These are phyloP conservation scores for Huntiella omanensis DNA, from an alignment of 2,329 filamentous ascomycete species.

Conservation along the genomic window DNA sequence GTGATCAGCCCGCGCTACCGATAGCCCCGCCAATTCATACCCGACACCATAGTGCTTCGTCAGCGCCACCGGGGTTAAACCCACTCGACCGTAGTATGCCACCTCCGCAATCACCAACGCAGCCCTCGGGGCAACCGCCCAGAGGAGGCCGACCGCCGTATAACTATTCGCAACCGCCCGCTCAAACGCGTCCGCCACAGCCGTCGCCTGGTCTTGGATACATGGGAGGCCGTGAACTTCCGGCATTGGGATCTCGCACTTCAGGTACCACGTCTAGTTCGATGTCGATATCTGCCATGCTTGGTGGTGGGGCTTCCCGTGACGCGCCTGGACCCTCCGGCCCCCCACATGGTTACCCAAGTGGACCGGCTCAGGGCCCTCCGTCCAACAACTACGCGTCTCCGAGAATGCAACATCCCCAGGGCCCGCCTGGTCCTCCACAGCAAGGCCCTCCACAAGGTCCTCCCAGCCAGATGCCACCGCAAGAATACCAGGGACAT, in stretches of 20 bases:
- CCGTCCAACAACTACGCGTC: constrained; percentile 33
- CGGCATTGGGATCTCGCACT: constrained; percentile 30
- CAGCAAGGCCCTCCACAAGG: not conserved
- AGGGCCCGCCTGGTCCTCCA: not conserved
- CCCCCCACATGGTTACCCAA: constrained; percentile 16
- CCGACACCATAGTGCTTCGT: constrained; percentile 27
- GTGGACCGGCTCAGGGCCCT: constrained; percentile 20
- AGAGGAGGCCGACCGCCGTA: not conserved
- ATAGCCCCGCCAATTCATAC: constrained; percentile 16
- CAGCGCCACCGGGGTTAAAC: constrained; percentile 21
- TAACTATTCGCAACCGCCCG: constrained; percentile 10
- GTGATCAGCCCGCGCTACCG: constrained; percentile 9
- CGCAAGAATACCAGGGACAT: constrained; percentile 34
- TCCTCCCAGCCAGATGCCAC: constrained; percentile 1
- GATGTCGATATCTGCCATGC: constrained; percentile 44
- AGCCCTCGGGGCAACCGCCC: constrained; percentile 14
- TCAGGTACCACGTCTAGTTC: constrained; percentile 26
- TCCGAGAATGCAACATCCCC: constrained; percentile 29
- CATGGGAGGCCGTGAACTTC: constrained; percentile 31
- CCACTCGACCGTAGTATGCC: constrained; percentile 26
- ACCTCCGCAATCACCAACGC: constrained; percentile 27
- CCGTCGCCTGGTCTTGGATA: constrained; percentile 26
- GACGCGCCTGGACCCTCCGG: constrained; percentile 21
- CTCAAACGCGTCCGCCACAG: constrained; percentile 16
- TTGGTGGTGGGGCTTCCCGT: constrained; percentile 22